Evolutionary conservation across 306 rosid genomes (phyloP).

Genomic region (Alnus glutinosa): DNA sequence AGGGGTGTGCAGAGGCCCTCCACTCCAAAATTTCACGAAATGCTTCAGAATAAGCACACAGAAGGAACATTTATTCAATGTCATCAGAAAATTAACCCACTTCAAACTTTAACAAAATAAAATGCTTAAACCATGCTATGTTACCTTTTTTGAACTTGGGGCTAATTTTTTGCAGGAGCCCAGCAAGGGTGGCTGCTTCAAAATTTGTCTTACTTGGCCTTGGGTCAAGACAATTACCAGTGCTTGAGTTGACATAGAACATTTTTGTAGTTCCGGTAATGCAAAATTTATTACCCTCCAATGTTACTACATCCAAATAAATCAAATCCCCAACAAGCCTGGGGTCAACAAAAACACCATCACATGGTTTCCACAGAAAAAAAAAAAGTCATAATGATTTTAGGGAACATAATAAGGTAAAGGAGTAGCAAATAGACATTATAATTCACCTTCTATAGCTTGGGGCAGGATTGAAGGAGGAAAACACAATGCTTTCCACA

Average conservation of each 20-base stretch:
- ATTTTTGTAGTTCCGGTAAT: slow-evolving; percentile 79
- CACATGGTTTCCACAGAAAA: slow-evolving; percentile 4
- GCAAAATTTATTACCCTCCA: slow-evolving; percentile 82
- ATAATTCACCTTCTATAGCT: slow-evolving; percentile 78
- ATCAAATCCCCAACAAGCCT: slow-evolving; percentile 98
- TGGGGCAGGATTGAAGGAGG: slow-evolving; percentile 97
- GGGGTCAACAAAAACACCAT: slow-evolving; percentile 33
- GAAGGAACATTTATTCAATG: slow-evolving; percentile 4
- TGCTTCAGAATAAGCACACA: slow-evolving; percentile 53
- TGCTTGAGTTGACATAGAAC: slow-evolving; percentile 90
- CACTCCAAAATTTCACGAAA: slow-evolving; percentile 92
- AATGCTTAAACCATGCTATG: slow-evolving; percentile 14
- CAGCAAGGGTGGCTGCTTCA: slow-evolving; percentile 88
- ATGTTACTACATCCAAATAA: slow-evolving; percentile 85
- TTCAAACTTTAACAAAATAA: slow-evolving; percentile 8
- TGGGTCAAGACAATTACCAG: slow-evolving; percentile 67
- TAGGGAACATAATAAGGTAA: slow-evolving; percentile 12
- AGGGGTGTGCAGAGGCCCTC: slow-evolving; percentile 94
- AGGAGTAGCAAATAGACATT: slow-evolving; percentile 9
- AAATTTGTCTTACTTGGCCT: slow-evolving; percentile 64
- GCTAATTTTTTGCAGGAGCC: slow-evolving; percentile 88
- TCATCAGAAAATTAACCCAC: slow-evolving; percentile 12
- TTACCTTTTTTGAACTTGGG: slow-evolving; percentile 88
- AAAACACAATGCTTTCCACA: slow-evolving; percentile 87
- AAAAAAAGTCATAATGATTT: not conserved